These are phyloP conservation scores for Suillus americanus DNA, from an alignment of 768 basidiomycete species.

Conservation along the genomic window DNA sequence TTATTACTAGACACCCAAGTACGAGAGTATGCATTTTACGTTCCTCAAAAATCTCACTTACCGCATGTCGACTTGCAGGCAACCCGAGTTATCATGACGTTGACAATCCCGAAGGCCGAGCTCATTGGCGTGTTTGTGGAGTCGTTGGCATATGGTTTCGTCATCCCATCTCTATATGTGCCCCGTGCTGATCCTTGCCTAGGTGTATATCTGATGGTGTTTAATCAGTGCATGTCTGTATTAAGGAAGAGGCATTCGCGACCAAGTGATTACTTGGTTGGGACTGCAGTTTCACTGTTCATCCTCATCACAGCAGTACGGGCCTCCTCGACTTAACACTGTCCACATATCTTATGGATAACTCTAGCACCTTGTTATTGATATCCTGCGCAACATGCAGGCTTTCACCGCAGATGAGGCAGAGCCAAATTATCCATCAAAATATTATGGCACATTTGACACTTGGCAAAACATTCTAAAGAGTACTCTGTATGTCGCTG, in stretches of 20 bases:
- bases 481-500: constrained; percentile 20
- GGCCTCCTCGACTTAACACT: background rate
- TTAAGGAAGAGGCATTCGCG: constrained; percentile 11
- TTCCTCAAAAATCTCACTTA: background rate
- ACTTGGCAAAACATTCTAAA: constrained; percentile 24
- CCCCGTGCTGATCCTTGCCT: background rate
- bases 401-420: constrained; percentile 21
- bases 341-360: background rate
- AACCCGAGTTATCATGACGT: constrained; percentile 3
- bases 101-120: constrained; percentile 10
- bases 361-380: constrained; percentile 24
- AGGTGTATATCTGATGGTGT: constrained; percentile 14
- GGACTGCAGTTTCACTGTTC: constrained; percentile 14
- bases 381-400: constrained; percentile 22
- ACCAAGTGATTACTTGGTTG: constrained; percentile 13
- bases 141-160: constrained; percentile 12
- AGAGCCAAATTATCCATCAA: constrained; percentile 14
- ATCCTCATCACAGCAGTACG: constrained; percentile 13
- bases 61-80: constrained; percentile 1
- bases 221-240: constrained; percentile 10
- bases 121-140: constrained; percentile 13
- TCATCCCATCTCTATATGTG: background rate
- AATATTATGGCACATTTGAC: constrained; percentile 20
- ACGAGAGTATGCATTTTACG: background rate
- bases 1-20: background rate